These are phyloP conservation scores for Syzygium oleosum DNA, from an alignment of 345 rosid genomes.

Conservation along the genomic window DNA sequence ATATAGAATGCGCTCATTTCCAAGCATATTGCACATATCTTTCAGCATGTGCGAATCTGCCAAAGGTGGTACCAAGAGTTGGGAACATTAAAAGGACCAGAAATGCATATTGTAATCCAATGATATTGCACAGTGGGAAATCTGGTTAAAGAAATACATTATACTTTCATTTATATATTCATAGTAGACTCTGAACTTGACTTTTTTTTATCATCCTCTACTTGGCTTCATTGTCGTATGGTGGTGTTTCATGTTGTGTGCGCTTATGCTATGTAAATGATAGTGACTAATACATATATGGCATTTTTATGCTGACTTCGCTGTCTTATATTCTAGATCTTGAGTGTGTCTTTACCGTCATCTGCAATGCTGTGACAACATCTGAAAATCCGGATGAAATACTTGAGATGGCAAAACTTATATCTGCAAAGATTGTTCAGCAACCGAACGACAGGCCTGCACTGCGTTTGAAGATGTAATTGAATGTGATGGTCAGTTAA, in stretches of 20 bases:
- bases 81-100: not conserved
- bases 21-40: not conserved
- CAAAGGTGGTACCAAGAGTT: not conserved
- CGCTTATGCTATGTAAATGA: not conserved
- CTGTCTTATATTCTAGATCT: constrained; percentile 44
- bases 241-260: not conserved
- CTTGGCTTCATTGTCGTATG: not conserved
- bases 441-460: constrained; percentile 84
- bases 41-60: not conserved
- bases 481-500: not conserved
- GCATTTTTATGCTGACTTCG: not conserved
- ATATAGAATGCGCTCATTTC: not conserved
- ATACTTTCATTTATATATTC: not conserved
- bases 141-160: not conserved
- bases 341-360: constrained; percentile 90
- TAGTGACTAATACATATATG: not conserved
- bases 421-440: constrained; percentile 67
- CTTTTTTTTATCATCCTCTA: not conserved
- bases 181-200: not conserved
- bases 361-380: constrained; percentile 78
- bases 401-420: constrained; percentile 68
- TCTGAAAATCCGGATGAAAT: constrained; percentile 48
- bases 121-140: not conserved
- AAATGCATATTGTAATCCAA: not conserved
- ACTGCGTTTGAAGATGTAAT: constrained; percentile 85